These are phyloP conservation scores for Neotropicomus parvogracilis DNA, from an alignment of 1,284 basidiomycete genomes.

Conservation along the genomic window DNA sequence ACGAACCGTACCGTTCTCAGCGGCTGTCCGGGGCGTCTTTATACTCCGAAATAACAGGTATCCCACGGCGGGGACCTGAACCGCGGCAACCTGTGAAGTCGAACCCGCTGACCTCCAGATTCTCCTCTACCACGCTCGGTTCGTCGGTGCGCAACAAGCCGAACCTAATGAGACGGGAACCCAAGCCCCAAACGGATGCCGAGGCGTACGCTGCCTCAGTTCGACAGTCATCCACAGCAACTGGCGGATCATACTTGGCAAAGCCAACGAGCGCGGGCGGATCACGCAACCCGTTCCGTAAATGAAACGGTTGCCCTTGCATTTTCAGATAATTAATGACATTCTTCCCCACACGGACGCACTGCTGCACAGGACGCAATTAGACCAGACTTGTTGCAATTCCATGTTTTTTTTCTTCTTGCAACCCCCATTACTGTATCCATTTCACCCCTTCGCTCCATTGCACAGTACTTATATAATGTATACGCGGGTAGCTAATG, in stretches of 20 bases:
- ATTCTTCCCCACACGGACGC: conserved; percentile 23
- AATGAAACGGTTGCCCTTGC: conserved; percentile 25
- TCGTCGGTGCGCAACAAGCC: conserved; percentile 30
- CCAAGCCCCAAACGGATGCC: conserved; percentile 48
- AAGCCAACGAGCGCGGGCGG: conserved; percentile 39
- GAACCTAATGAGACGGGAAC: conserved; percentile 27
- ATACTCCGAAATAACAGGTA: conserved; percentile 66
- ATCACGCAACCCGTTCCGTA: conserved; percentile 50
- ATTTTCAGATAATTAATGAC: conserved; percentile 9
- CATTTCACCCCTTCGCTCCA: conserved; percentile 6
- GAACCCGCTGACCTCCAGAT: conserved; percentile 42
- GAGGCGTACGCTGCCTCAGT: conserved; percentile 55
- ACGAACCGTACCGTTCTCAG: conserved; percentile 35
- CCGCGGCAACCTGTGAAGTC: conserved; percentile 63
- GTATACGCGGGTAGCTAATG: conserved; percentile 22
- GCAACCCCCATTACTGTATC: conserved; percentile 29
- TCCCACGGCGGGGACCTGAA: conserved; percentile 54
- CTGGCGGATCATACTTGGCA: conserved; percentile 26
- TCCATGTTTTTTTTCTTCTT: conserved; percentile 4
- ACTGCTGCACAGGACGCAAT: conserved; percentile 10
- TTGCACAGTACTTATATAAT: conserved; percentile 18
- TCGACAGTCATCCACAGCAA: conserved; percentile 28
- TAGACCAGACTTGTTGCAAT: conserved; percentile 16
- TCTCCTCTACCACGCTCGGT: conserved; percentile 42
- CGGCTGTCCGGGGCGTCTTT: conserved; percentile 52